Evolutionary conservation across 352 stramenopile genomes (phyloP).

Genomic region (Pythium rishiriense): DNA sequence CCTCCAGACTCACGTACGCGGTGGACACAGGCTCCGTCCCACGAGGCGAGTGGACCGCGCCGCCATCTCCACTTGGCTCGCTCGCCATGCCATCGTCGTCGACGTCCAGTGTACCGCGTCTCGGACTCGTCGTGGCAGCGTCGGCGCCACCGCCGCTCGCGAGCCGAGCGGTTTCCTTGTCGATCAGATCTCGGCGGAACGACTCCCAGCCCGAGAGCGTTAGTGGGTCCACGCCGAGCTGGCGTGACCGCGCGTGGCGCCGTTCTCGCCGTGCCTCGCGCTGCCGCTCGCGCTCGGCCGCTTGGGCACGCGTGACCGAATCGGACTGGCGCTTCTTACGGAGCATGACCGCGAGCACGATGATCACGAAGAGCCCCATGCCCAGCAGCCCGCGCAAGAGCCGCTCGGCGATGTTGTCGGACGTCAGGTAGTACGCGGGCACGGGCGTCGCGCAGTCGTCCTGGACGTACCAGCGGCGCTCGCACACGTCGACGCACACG

Average conservation of each 20-base stretch:
- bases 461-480: slow-evolving; percentile 3
- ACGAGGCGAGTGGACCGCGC: background rate
- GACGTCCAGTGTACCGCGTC: too few species aligned
- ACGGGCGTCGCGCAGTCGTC: slow-evolving; percentile 3
- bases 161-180: slow-evolving; percentile 6
- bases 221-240: slow-evolving; percentile 6
- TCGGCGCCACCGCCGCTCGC: too few species aligned
- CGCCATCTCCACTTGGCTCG: background rate
- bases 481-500: slow-evolving; percentile 21
- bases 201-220: slow-evolving; percentile 13
- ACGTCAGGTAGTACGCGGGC: background rate
- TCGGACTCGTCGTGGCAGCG: too few species aligned
- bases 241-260: background rate
- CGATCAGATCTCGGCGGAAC: slow-evolving; percentile 12
- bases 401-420: slow-evolving; percentile 1
- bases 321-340: background rate
- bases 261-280: background rate
- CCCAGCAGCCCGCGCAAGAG: slow-evolving; percentile 9
- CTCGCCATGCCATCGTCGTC: background rate
- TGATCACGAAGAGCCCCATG: slow-evolving; percentile 5
- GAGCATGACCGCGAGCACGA: slow-evolving; percentile 3
- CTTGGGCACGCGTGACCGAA: background rate
- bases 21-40: background rate
- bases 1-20: background rate
- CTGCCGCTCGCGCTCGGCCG: background rate